These are phyloP conservation scores for Leishmania tarentolae DNA, from an alignment of 208 protist species.

Conservation along the genomic window DNA sequence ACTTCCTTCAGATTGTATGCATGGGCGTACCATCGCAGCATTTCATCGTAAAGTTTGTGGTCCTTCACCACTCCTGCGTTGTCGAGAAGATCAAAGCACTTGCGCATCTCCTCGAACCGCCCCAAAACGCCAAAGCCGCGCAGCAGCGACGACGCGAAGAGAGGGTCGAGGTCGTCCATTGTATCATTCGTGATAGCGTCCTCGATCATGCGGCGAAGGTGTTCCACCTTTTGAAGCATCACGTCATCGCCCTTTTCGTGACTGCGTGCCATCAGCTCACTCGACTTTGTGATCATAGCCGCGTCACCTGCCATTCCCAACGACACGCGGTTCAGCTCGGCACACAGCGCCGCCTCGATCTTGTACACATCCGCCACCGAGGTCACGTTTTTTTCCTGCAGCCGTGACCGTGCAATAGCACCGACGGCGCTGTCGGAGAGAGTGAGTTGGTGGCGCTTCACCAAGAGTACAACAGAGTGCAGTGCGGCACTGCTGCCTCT, in stretches of 20 bases:
- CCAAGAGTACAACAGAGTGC: slow-evolving; percentile 42
- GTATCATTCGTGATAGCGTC: slow-evolving; percentile 59
- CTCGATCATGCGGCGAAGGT: slow-evolving; percentile 67
- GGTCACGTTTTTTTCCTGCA: slow-evolving; percentile 31
- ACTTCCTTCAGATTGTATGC: slow-evolving; percentile 88
- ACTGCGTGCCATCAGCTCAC: slow-evolving; percentile 57
- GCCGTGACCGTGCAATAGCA: slow-evolving; percentile 38
- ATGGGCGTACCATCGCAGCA: slow-evolving; percentile 88
- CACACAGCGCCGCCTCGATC: slow-evolving; percentile 48
- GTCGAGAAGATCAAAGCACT: slow-evolving; percentile 64
- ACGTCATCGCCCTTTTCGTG: slow-evolving; percentile 67
- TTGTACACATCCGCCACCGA: slow-evolving; percentile 63
- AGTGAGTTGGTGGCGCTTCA: slow-evolving; percentile 18
- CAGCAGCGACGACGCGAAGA: slow-evolving; percentile 69
- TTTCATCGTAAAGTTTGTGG: slow-evolving; percentile 87
- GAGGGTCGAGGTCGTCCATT: slow-evolving; percentile 66
- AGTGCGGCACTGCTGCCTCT: slow-evolving; percentile 42
- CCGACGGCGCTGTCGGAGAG: slow-evolving; percentile 69
- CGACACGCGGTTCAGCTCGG: slow-evolving; percentile 41
- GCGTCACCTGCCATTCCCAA: slow-evolving; percentile 77
- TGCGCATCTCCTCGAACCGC: slow-evolving; percentile 77
- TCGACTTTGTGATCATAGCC: slow-evolving; percentile 75
- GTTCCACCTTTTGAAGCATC: slow-evolving; percentile 81
- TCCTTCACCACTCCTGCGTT: slow-evolving; percentile 56
- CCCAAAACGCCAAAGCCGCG: slow-evolving; percentile 85